Conservation (phyloP, 2,329 filamentous ascomycete genomes). For the Tolypocladium sp. region DNA sequence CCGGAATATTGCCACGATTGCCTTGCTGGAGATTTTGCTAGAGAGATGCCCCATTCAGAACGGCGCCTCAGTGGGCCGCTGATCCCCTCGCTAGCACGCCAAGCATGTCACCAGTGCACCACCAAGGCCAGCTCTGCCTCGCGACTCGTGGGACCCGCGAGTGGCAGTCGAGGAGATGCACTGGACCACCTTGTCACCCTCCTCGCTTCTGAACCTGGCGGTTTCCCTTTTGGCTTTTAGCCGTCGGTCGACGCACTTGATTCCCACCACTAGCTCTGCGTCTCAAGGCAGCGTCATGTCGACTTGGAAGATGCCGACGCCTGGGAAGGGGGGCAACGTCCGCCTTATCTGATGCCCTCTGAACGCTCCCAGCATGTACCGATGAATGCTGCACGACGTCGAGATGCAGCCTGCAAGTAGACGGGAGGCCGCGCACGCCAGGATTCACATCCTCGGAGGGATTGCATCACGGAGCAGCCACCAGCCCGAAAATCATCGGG, state of each 20-base stretch:
- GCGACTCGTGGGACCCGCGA: background rate
- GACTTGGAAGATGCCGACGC: no score
- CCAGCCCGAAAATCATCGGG: background rate
- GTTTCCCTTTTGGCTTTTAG: background rate
- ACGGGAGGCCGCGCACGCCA: background rate
- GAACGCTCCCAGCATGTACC: no score
- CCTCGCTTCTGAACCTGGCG: background rate
- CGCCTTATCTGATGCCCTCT: no score
- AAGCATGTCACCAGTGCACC: background rate
- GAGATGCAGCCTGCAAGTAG: no score
- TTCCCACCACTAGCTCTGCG: background rate
- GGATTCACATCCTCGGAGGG: background rate
- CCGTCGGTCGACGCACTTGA: background rate
- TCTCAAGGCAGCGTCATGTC: background rate
- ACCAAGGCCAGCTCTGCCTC: background rate
- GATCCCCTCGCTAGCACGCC: background rate
- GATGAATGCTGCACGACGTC: no score
- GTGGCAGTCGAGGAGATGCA: no score
- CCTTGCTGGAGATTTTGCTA: background rate
- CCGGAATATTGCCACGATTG: background rate
- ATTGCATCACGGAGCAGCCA: background rate
- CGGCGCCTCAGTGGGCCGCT: background rate
- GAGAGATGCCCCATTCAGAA: background rate
- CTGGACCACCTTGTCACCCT: no score
- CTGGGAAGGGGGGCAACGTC: background rate